Conservation (phyloP, 2,329 filamentous ascomycete species). For the Coniochaeta hoffmannii region DNA sequence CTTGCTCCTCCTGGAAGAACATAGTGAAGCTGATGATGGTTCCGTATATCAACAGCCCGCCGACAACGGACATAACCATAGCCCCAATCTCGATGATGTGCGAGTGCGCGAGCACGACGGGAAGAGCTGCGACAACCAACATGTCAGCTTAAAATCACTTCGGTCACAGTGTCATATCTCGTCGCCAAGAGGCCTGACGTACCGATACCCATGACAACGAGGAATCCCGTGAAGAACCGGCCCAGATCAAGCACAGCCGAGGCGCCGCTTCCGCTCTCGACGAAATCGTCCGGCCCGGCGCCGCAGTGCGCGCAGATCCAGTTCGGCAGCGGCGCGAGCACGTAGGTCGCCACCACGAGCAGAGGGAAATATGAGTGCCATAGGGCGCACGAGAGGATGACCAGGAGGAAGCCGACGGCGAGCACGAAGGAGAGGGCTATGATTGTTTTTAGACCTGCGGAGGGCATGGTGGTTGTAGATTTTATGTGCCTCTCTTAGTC, state of each 20-base stretch:
- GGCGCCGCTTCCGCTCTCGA: conserved; percentile 66
- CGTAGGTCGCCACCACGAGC: conserved; percentile 91
- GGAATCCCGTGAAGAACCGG: conserved; percentile 86
- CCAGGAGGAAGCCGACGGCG: conserved; percentile 95
- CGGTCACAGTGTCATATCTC: too few relatives aligned
- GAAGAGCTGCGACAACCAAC: conserved; percentile 61
- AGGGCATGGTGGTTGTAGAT: conserved; percentile 44
- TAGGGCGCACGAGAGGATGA: conserved; percentile 94
- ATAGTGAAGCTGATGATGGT: conserved; percentile 97
- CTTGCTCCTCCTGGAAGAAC: conserved; percentile 97
- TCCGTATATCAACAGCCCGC: conserved; percentile 90
- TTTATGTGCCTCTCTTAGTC: neutral
- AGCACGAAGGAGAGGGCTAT: conserved; percentile 98
- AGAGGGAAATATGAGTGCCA: conserved; percentile 93
- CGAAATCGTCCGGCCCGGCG: conserved; percentile 91
- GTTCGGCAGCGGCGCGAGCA: conserved; percentile 89
- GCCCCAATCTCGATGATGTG: conserved; percentile 74
- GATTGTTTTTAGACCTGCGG: conserved; percentile 96
- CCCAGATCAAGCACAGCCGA: conserved; percentile 81
- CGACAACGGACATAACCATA: conserved; percentile 91
- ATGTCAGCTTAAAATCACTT: conserved; percentile 13
- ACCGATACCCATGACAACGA: conserved; percentile 98
- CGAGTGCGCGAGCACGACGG: conserved; percentile 80
- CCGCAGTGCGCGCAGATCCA: conserved; percentile 81
- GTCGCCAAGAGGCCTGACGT: conserved; percentile 30